Percentiles rank a stretch among this genome's conserved stretches.
Evolutionary conservation across 805 yeast genomes (phyloP).

Genomic region (Candida alai): DNA sequence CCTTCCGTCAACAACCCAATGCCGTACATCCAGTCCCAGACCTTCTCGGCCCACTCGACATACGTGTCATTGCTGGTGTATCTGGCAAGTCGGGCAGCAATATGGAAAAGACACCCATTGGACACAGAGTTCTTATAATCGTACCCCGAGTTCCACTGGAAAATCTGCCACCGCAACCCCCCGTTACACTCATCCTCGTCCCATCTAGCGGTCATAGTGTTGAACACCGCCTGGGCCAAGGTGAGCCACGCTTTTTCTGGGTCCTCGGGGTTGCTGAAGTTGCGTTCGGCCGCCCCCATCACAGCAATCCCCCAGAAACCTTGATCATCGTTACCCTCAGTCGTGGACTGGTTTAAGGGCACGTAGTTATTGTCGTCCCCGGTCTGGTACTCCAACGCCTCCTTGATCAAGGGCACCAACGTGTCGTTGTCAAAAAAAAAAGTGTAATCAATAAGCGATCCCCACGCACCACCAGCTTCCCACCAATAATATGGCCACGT

Average conservation of each 20-base stretch:
- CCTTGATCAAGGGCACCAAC: conserved; percentile 52
- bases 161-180: conserved; percentile 47
- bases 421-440: conserved; percentile 67
- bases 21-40: conserved; percentile 44
- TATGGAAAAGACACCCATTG: conserved; percentile 42
- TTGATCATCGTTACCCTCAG: conserved; percentile 98
- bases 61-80: conserved; percentile 38
- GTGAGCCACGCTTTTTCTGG: conserved; percentile 35
- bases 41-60: conserved; percentile 39
- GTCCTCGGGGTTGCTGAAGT: conserved; percentile 57
- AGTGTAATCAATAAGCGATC: conserved; percentile 76
- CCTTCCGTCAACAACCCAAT: conserved; percentile 42
- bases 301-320: conserved; percentile 95
- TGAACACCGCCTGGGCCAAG: conserved; percentile 40
- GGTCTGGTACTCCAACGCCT: conserved; percentile 68
- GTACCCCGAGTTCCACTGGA: conserved; percentile 46
- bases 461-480: conserved; percentile 98
- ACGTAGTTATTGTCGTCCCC: conserved; percentile 68
- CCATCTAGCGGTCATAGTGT: conserved; percentile 45
- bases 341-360: conserved; percentile 82
- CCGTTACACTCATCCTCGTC: conserved; percentile 35
- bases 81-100: conserved; percentile 43
- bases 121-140: conserved; percentile 43
- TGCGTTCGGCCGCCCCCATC: conserved; percentile 88
- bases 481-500: conserved; percentile 94